A percentile compares a stretch with the other conserved stretches of the same genome.
Evolutionary conservation across 331 rosid species (phyloP).

Genomic region (Acacia concinna): DNA sequence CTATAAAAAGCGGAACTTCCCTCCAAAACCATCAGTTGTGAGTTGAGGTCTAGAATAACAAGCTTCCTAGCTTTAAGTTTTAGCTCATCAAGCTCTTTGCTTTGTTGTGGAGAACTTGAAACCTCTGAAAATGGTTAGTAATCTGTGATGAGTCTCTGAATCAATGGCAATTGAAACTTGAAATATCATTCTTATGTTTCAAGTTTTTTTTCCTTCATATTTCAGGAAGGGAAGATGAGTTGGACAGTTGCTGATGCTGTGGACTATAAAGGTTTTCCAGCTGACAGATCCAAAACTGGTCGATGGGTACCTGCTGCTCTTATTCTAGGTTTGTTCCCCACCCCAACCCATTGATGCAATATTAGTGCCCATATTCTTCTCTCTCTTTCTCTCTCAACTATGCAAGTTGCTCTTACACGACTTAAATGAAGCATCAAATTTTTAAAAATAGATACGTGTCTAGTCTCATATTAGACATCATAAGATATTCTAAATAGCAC

Average conservation of each 20-base stretch:
- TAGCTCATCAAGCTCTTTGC: constrained; percentile 16
- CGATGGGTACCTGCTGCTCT: constrained; percentile 87
- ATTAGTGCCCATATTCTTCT: background rate
- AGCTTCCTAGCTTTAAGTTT: constrained; percentile 18
- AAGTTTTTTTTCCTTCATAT: background rate
- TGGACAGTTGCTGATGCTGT: constrained; percentile 70
- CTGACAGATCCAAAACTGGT: constrained; percentile 79
- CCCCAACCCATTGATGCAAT: background rate
- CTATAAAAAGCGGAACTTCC: constrained; percentile 62
- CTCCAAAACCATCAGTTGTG: constrained; percentile 34
- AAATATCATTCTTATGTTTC: constrained; percentile 6
- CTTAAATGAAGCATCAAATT: background rate
- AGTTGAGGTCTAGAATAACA: constrained; percentile 33
- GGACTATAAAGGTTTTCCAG: constrained; percentile 75
- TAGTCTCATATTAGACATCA: background rate
- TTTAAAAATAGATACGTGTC: background rate
- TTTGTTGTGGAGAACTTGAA: background rate
- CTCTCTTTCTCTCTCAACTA: background rate
- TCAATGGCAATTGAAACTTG: constrained; percentile 12
- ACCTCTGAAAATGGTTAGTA: constrained; percentile 47
- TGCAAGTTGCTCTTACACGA: background rate
- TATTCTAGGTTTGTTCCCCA: constrained; percentile 58
- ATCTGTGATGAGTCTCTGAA: constrained; percentile 20
- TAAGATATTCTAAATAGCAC: background rate
- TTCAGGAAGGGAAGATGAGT: constrained; percentile 71